phyloP scores from a whole-genome alignment of 2,329 filamentous ascomycete species.

The Epichloe festucae region DNA sequence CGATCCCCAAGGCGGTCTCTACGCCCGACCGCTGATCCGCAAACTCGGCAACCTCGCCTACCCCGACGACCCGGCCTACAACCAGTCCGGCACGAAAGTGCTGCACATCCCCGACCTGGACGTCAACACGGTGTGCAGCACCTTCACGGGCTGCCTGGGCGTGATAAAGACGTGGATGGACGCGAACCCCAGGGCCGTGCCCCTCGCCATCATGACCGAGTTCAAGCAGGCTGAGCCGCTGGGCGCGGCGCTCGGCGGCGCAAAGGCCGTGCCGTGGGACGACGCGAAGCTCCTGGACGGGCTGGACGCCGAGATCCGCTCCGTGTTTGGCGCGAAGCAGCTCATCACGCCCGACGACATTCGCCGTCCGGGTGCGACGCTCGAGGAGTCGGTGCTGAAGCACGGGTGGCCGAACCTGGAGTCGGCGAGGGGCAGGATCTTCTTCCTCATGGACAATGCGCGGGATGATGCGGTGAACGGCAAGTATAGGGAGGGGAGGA shows the following conservation, averaged over 20 bases:
- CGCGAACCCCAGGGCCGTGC: constrained; percentile 28
- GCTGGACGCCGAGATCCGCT: constrained; percentile 33
- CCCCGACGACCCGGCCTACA: constrained; percentile 25
- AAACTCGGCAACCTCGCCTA: constrained; percentile 24
- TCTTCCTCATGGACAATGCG: constrained; percentile 39
- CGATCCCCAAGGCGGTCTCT: constrained; percentile 33
- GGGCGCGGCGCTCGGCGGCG: constrained; percentile 16
- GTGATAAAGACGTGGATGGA: constrained; percentile 32
- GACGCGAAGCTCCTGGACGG: constrained; percentile 25
- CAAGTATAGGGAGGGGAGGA: constrained; percentile 22
- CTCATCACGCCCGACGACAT: constrained; percentile 35
- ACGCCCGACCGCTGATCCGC: constrained; percentile 30
- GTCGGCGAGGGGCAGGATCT: constrained; percentile 29
- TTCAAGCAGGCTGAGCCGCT: constrained; percentile 25
- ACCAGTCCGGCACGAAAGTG: constrained; percentile 32
- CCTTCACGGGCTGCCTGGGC: constrained; percentile 29
- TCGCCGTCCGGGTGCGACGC: constrained; percentile 24
- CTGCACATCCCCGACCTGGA: constrained; percentile 38
- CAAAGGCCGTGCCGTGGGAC: constrained; percentile 29
- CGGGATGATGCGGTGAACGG: constrained; percentile 24
- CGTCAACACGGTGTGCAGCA: constrained; percentile 31
- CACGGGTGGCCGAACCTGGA: constrained; percentile 35
- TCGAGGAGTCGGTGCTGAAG: constrained; percentile 31
- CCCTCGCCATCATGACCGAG: constrained; percentile 34
- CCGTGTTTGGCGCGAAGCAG: constrained; percentile 24